phyloP scores from a whole-genome alignment of 768 basidiomycete genomes.

The Ramaria rubella region DNA sequence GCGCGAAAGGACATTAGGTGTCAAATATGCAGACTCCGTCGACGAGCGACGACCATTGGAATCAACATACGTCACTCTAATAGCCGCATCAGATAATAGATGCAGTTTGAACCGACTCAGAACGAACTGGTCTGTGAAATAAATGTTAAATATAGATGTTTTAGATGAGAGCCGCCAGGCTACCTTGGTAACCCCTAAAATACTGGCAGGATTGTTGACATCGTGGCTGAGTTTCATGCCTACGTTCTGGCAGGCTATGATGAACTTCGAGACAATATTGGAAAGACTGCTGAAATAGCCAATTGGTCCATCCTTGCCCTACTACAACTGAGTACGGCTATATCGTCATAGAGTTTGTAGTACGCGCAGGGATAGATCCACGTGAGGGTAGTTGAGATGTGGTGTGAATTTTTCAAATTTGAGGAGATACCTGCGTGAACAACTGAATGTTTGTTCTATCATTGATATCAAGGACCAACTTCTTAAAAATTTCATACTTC shows the following conservation, averaged over 20 bases:
- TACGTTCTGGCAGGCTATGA: slow-evolving; percentile 10
- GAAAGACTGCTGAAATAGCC: slow-evolving; percentile 44
- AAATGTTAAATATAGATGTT: not conserved
- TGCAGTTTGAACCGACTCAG: not conserved
- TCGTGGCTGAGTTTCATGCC: slow-evolving; percentile 8
- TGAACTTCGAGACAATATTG: not conserved
- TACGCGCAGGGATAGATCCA: slow-evolving; percentile 27
- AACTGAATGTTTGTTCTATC: not conserved
- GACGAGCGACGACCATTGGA: slow-evolving; percentile 47
- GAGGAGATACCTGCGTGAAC: slow-evolving; percentile 38
- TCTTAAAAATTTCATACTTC: slow-evolving; percentile 49
- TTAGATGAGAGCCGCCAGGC: no score
- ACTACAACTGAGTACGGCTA: not conserved
- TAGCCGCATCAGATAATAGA: not conserved
- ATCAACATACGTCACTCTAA: slow-evolving; percentile 61
- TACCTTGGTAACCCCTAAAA: slow-evolving; percentile 43
- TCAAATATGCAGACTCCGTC: slow-evolving; percentile 62
- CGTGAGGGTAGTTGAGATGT: slow-evolving; percentile 41
- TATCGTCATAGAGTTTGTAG: not conserved
- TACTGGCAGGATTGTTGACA: slow-evolving; percentile 31
- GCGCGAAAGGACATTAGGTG: slow-evolving; percentile 52
- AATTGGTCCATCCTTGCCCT: not conserved
- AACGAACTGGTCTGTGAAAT: slow-evolving; percentile 23
- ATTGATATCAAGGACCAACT: slow-evolving; percentile 26
- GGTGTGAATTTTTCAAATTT: slow-evolving; percentile 60